These are phyloP conservation scores for Ceratocystis smalleyi DNA, from an alignment of 2,329 filamentous ascomycete genomes.

Conservation along the genomic window DNA sequence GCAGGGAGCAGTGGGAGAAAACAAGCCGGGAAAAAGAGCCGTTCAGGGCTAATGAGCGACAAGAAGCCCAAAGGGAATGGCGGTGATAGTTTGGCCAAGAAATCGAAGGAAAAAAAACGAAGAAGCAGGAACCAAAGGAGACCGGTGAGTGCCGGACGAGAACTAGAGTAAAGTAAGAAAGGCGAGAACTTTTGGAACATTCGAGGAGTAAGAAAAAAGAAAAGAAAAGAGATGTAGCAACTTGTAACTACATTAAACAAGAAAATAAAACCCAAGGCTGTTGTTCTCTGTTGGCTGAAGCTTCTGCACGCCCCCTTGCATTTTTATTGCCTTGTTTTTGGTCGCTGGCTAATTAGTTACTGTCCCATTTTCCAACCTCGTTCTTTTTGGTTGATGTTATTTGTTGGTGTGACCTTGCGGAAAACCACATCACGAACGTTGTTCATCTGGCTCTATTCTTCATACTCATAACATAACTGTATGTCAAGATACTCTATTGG, in stretches of 20 bases:
- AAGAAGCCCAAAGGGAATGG: background rate
- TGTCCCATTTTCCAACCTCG: background rate
- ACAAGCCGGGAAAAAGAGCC: background rate
- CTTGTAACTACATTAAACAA: background rate
- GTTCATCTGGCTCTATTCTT: background rate
- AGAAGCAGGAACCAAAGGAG: background rate
- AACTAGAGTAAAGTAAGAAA: background rate
- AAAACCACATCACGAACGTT: background rate
- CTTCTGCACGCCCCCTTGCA: constrained; percentile 5
- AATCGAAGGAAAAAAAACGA: background rate
- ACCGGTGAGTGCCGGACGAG: background rate
- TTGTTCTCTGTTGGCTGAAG: background rate
- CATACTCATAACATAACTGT: background rate
- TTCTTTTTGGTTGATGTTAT: background rate
- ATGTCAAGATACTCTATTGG: too few species aligned
- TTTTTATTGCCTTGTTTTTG: background rate
- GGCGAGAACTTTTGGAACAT: background rate
- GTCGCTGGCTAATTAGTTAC: background rate
- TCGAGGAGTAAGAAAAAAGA: background rate
- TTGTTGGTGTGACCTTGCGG: background rate
- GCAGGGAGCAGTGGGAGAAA: background rate
- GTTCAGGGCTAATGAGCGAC: background rate
- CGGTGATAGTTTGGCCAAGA: background rate
- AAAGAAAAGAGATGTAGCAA: background rate
- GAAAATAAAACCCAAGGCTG: constrained; percentile 4